Conservation (phyloP, 129 eudicot species). For the Erigeron canadensis region DNA sequence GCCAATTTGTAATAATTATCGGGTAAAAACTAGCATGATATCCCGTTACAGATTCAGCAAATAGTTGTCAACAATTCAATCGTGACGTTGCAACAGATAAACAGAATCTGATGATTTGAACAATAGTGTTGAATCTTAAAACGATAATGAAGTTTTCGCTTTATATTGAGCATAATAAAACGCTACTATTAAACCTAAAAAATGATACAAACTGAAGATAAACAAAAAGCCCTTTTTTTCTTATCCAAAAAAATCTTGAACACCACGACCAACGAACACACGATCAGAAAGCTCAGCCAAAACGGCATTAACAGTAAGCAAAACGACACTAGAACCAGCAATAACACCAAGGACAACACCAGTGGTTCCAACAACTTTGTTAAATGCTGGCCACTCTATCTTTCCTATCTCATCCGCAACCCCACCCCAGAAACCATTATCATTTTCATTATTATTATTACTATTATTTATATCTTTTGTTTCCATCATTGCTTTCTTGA, state of each 20-base stretch:
- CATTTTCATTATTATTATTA: slow-evolving; percentile 29
- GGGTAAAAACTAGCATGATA: no score
- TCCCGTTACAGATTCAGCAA: no score
- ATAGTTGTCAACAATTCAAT: no score
- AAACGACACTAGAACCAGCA: slow-evolving; percentile 83
- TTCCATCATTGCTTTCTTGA: slow-evolving; percentile 67
- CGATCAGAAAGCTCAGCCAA: slow-evolving; percentile 85
- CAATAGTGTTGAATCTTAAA: no score
- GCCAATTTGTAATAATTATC: no score
- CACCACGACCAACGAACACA: slow-evolving; percentile 77
- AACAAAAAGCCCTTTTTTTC: background rate
- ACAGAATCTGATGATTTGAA: no score
- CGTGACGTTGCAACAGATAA: no score
- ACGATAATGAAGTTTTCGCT: no score
- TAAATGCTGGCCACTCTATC: slow-evolving; percentile 86
- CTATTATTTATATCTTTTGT: slow-evolving; percentile 39
- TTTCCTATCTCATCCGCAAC: slow-evolving; percentile 73
- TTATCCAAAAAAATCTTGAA: slow-evolving; percentile 85
- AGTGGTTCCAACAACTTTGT: slow-evolving; percentile 69
- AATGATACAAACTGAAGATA: no score
- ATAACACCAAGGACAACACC: slow-evolving; percentile 84
- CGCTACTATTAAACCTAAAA: no score
- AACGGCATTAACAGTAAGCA: slow-evolving; percentile 87
- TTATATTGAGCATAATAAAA: no score
- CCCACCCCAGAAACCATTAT: slow-evolving; percentile 42